Conservation (phyloP, 306 rosid genomes). For the Lathyrus aphaca region DNA sequence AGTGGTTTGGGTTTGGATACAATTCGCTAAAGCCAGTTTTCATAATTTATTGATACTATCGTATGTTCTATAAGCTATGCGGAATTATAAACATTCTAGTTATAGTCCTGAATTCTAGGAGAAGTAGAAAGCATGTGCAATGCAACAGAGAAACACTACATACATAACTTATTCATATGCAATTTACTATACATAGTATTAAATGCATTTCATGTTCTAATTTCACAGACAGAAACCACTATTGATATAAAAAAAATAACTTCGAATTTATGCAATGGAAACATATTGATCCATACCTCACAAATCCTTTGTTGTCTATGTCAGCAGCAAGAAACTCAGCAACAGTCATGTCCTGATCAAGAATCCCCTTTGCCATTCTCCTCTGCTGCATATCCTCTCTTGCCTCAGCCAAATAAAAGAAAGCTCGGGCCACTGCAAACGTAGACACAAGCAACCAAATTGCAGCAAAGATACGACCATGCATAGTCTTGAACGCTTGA, state of each 20-base stretch:
- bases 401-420: conserved; percentile 92
- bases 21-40: no score
- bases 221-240: conserved; percentile 10
- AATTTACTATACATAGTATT: no score
- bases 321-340: conserved; percentile 95
- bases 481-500: conserved; percentile 67
- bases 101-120: no score
- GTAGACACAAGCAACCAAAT: conserved; percentile 96
- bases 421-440: conserved; percentile 87
- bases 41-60: no score
- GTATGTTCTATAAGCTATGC: no score
- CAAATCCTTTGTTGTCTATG: conserved; percentile 87
- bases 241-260: not conserved
- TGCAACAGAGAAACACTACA: no score
- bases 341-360: conserved; percentile 93
- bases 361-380: conserved; percentile 93
- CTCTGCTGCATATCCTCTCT: conserved; percentile 95
- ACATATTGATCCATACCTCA: conserved; percentile 65
- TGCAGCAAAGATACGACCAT: conserved; percentile 84
- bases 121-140: no score
- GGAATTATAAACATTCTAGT: no score
- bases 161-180: no score
- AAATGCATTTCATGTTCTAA: not conserved
- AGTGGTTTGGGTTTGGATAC: no score
- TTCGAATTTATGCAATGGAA: conserved; percentile 4